Evolutionary conservation across 306 rosid genomes (phyloP).

Genomic region (Potentilla sterilis): DNA sequence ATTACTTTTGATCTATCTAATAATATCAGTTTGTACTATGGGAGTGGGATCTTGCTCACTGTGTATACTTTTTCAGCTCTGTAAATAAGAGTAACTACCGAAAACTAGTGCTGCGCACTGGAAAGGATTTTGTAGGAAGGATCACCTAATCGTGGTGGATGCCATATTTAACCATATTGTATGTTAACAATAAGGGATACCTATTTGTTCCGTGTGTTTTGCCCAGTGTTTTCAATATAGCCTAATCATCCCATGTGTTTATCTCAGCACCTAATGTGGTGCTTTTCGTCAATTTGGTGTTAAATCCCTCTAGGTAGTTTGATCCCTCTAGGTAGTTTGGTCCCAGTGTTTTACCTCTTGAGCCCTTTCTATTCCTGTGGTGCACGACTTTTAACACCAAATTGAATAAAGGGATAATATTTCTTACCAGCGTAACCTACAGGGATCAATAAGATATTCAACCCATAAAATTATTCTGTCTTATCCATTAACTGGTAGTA

Average conservation of each 20-base stretch:
- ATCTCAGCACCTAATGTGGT: neutral
- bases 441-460: neutral
- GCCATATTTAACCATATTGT: neutral
- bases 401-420: neutral
- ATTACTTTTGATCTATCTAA: neutral
- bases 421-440: neutral
- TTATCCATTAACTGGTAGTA: neutral
- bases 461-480: neutral
- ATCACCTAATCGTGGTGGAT: neutral
- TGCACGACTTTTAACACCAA: neutral
- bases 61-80: neutral
- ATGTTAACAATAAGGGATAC: neutral
- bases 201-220: neutral
- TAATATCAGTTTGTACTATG: neutral
- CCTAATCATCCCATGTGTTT: neutral
- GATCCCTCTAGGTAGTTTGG: neutral
- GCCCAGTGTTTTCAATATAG: neutral
- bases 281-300: neutral
- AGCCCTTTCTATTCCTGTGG: neutral
- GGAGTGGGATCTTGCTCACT: neutral
- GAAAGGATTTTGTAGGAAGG: conserved; percentile 1
- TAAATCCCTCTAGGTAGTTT: neutral
- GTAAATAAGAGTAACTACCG: neutral
- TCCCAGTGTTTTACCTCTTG: neutral
- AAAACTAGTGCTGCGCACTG: neutral